A percentile compares a stretch with the other conserved stretches of the same genome.
phyloP scores from a whole-genome alignment of 1,284 basidiomycete genomes.

The Trichosporon ovoides region DNA sequence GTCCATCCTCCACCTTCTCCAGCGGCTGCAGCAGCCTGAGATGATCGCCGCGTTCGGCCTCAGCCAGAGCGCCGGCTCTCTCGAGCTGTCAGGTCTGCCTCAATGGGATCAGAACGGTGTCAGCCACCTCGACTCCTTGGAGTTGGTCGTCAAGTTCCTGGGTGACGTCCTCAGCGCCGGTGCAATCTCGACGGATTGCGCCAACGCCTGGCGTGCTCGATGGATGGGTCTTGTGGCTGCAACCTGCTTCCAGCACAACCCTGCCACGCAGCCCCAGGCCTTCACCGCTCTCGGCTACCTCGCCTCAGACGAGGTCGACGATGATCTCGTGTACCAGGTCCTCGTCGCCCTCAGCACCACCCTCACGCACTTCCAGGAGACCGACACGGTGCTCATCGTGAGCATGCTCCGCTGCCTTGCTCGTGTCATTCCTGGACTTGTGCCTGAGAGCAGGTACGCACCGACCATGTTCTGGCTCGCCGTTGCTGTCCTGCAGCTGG shows the following conservation, averaged over 20 bases:
- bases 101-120: constrained; percentile 56
- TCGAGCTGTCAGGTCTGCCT: constrained; percentile 20
- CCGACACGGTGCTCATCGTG: constrained; percentile 56
- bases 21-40: constrained; percentile 57
- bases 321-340: constrained; percentile 47
- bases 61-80: constrained; percentile 22
- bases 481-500: constrained; percentile 70
- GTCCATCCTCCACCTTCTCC: constrained; percentile 53
- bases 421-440: constrained; percentile 66
- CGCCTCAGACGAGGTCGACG: constrained; percentile 65
- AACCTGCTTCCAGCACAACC: constrained; percentile 87
- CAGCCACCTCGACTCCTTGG: constrained; percentile 60
- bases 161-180: constrained; percentile 61
- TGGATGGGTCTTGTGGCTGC: constrained; percentile 91
- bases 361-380: constrained; percentile 38
- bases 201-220: constrained; percentile 86
- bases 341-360: constrained; percentile 54
- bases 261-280: constrained; percentile 80
- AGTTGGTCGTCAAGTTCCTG: constrained; percentile 63
- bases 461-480: constrained; percentile 77
- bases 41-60: constrained; percentile 71
- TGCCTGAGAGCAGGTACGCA: constrained; percentile 65
- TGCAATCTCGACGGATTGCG: constrained; percentile 60
- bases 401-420: constrained; percentile 81
- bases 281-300: constrained; percentile 79